Percentiles rank a stretch among this genome's conserved stretches.
Conservation (phyloP, 2,329 filamentous ascomycete species). For the Talaromyces sp. region DNA sequence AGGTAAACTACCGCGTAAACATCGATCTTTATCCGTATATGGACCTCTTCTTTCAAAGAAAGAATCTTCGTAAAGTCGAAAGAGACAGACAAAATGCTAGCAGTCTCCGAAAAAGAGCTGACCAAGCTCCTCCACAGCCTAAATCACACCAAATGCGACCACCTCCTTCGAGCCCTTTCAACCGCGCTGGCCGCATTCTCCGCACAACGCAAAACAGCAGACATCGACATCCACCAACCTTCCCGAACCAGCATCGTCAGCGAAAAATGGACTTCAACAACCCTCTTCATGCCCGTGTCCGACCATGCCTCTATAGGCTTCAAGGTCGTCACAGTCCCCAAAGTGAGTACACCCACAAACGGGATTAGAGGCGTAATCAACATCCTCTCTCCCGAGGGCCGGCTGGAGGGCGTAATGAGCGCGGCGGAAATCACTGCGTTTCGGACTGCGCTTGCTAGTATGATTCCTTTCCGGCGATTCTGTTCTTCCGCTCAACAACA, state of each 20-base stretch:
- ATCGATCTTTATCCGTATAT: neutral
- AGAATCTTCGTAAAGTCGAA: neutral
- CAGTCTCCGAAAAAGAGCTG: conserved; percentile 35
- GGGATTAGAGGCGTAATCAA: conserved; percentile 65
- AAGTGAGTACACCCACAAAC: conserved; percentile 22
- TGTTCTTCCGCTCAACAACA: too few species aligned
- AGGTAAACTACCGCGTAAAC: neutral
- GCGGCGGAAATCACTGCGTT: conserved; percentile 75
- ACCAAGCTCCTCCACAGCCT: conserved; percentile 33
- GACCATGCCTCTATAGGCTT: conserved; percentile 63
- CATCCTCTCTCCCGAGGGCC: conserved; percentile 62
- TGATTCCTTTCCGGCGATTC: conserved; percentile 58
- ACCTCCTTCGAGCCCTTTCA: conserved; percentile 37
- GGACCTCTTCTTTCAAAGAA: neutral
- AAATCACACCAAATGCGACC: conserved; percentile 31
- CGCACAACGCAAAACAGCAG: conserved; percentile 22
- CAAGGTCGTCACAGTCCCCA: conserved; percentile 67
- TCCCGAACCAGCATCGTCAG: conserved; percentile 42
- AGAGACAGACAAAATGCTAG: conserved; percentile 27
- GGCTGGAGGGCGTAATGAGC: conserved; percentile 65
- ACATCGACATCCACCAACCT: conserved; percentile 40
- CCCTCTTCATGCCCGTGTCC: conserved; percentile 71
- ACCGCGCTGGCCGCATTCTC: conserved; percentile 34
- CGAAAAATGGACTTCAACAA: conserved; percentile 47
- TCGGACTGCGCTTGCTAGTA: conserved; percentile 70